Evolutionary conservation across 2,329 filamentous ascomycete species (phyloP).

Genomic region (Penicillium decumbens): DNA sequence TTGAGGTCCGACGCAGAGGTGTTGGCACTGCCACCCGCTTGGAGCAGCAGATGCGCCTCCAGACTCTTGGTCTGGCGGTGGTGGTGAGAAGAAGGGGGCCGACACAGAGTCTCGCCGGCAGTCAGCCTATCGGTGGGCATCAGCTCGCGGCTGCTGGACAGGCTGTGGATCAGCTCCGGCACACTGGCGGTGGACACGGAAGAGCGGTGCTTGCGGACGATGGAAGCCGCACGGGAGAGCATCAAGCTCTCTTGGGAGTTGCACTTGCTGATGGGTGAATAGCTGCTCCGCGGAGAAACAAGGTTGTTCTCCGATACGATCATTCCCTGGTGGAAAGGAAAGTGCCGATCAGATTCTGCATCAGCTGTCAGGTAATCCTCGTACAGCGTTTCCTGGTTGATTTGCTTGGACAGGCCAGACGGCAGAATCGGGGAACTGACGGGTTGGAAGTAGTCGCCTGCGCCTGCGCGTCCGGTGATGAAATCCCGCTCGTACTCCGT

Average conservation of each 20-base stretch:
- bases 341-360: constrained; percentile 46
- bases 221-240: constrained; percentile 47
- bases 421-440: constrained; percentile 31
- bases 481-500: constrained; percentile 27
- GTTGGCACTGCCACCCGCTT: constrained; percentile 26
- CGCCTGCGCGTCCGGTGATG: constrained; percentile 17
- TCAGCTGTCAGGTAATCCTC: constrained; percentile 43
- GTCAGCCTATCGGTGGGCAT: constrained; percentile 24
- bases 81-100: constrained; percentile 28
- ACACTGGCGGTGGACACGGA: constrained; percentile 45
- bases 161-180: constrained; percentile 43
- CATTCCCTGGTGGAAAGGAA: constrained; percentile 42
- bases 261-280: constrained; percentile 52
- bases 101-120: constrained; percentile 22
- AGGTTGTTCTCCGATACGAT: constrained; percentile 39
- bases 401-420: constrained; percentile 30
- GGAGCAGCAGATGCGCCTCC: constrained; percentile 29
- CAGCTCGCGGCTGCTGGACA: constrained; percentile 40
- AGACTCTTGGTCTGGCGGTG: constrained; percentile 39
- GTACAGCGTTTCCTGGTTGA: constrained; percentile 35
- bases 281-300: constrained; percentile 46
- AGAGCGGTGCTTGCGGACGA: constrained; percentile 46
- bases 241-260: constrained; percentile 56
- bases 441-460: constrained; percentile 32
- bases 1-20: constrained; percentile 26